These are phyloP conservation scores for Massospora cicadina DNA, from an alignment of 371 early-diverging fungal species.

Conservation along the genomic window DNA sequence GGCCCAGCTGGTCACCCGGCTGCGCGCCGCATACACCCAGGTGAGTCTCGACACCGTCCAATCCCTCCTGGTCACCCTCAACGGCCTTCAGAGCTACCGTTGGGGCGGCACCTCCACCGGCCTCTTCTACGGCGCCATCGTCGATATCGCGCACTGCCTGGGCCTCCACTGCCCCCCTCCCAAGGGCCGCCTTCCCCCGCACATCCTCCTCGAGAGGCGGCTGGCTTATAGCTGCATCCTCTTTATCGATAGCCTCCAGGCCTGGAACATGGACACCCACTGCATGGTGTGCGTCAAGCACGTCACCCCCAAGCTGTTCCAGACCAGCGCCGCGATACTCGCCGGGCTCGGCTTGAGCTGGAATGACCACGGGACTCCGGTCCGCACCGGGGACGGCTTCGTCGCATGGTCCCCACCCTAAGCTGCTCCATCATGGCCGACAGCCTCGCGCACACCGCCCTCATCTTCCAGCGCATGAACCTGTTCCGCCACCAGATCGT, in stretches of 20 bases:
- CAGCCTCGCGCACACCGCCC: neutral
- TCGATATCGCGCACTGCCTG: slow-evolving; percentile 7
- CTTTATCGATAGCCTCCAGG: slow-evolving; percentile 2
- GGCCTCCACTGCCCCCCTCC: slow-evolving; percentile 1
- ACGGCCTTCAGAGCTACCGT: slow-evolving; percentile 3
- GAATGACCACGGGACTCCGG: neutral
- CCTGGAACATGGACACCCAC: slow-evolving; percentile 9
- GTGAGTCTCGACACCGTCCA: slow-evolving; percentile 6
- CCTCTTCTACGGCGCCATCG: slow-evolving; percentile 4
- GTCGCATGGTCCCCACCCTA: neutral
- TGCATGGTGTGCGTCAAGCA: slow-evolving; percentile 1
- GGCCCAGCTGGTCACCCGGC: neutral
- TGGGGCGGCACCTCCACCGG: slow-evolving; percentile 6
- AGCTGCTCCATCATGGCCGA: neutral
- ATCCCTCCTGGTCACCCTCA: slow-evolving; percentile 2
- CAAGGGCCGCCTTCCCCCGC: neutral
- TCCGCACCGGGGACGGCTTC: neutral
- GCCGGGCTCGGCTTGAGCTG: neutral
- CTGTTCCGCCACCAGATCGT: neutral
- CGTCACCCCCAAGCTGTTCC: neutral
- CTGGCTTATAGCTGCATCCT: slow-evolving; percentile 10
- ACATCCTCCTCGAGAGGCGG: slow-evolving; percentile 1
- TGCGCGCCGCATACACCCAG: neutral
- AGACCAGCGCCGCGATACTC: neutral
- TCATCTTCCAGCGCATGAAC: slow-evolving; percentile 2